Percentiles rank a stretch among this genome's conserved stretches.
These are phyloP conservation scores for Xylaria sp. DNA, from an alignment of 2,329 filamentous ascomycete species.

Conservation along the genomic window DNA sequence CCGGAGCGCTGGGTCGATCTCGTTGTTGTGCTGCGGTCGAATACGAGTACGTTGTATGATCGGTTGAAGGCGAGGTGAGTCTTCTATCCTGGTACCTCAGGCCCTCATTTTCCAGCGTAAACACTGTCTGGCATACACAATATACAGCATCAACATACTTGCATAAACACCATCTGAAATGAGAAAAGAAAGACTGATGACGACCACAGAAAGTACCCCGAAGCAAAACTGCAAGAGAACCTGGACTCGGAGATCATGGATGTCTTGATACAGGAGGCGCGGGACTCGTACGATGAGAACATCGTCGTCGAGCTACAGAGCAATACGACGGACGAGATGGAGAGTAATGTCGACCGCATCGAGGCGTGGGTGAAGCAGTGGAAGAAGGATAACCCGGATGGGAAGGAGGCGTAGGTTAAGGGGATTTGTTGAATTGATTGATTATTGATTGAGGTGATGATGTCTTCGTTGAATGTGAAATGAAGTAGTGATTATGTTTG, in stretches of 20 bases:
- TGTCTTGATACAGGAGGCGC: conserved; percentile 82
- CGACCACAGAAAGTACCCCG: conserved; percentile 64
- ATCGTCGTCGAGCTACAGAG: conserved; percentile 86
- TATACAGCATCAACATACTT: no score
- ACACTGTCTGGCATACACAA: no score
- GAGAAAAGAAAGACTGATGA: background rate
- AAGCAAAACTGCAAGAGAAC: conserved; percentile 90
- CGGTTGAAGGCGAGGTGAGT: conserved; percentile 65
- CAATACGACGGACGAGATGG: conserved; percentile 76
- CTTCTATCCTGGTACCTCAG: background rate
- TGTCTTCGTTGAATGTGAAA: background rate
- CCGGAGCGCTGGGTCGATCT: conserved; percentile 92
- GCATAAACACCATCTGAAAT: no score
- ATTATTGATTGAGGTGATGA: background rate
- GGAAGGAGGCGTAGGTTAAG: conserved; percentile 25
- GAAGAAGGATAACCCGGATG: conserved; percentile 59
- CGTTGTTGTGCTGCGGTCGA: conserved; percentile 81
- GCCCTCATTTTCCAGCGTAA: no score
- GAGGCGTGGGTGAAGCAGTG: conserved; percentile 77
- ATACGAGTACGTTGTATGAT: conserved; percentile 78
- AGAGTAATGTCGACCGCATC: conserved; percentile 80
- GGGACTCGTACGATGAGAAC: conserved; percentile 77
- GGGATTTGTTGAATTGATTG: background rate
- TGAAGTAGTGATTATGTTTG: no score
- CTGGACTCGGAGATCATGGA: conserved; percentile 97